Conservation (phyloP, 2,329 filamentous ascomycete genomes). For the Ophiostoma tasmaniense region DNA sequence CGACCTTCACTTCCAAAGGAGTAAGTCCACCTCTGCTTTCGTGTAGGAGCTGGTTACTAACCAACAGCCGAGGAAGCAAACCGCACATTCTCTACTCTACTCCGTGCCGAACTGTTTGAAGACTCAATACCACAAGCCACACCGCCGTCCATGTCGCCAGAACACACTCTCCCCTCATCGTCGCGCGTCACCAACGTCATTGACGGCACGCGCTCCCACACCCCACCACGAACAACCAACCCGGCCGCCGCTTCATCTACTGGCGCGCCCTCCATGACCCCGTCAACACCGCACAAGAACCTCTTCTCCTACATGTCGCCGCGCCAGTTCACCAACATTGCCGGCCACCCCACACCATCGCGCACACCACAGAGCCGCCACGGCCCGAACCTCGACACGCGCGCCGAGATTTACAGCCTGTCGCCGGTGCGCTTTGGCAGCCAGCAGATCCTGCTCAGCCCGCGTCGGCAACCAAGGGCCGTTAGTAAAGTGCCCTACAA, state of each 20-base stretch:
- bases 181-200: constrained; percentile 47
- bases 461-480: constrained; percentile 76
- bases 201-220: constrained; percentile 66
- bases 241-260: constrained; percentile 16
- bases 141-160: constrained; percentile 53
- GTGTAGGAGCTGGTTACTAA: too few relatives aligned
- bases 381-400: constrained; percentile 78
- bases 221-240: constrained; percentile 50
- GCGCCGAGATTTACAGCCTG: constrained; percentile 88
- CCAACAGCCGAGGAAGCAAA: constrained; percentile 79
- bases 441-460: constrained; percentile 86
- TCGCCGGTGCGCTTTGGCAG: constrained; percentile 90
- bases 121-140: constrained; percentile 76
- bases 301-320: constrained; percentile 87
- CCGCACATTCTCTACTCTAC: constrained; percentile 75
- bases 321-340: constrained; percentile 57
- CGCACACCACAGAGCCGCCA: constrained; percentile 83
- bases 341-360: constrained; percentile 78
- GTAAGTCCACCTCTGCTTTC: constrained; percentile 52
- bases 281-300: constrained; percentile 95
- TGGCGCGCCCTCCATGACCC: constrained; percentile 71
- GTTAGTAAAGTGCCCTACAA: constrained; percentile 98
- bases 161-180: constrained; percentile 42
- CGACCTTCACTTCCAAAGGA: constrained; percentile 89
- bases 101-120: constrained; percentile 90